Percentiles rank a stretch among this genome's conserved stretches.
Evolutionary conservation across 352 stramenopile species (phyloP).

Genomic region (Phytopythium mirpurense): DNA sequence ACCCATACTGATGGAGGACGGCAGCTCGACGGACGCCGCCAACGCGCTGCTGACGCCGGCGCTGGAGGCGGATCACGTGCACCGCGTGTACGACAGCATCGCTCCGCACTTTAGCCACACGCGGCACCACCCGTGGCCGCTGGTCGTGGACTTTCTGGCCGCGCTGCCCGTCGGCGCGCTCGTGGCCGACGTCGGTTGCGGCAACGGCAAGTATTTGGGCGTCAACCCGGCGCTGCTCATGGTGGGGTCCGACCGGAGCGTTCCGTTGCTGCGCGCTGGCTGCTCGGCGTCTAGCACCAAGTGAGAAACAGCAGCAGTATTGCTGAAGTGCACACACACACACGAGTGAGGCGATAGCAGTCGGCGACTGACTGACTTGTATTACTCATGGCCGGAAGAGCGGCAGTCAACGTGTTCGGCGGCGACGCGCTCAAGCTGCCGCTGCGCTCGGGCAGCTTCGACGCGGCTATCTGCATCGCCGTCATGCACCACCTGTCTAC

Average conservation of each 20-base stretch:
- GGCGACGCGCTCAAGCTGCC: constrained; percentile 67
- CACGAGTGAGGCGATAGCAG: too few species aligned
- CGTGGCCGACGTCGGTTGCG: constrained; percentile 74
- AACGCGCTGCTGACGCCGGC: constrained; percentile 35
- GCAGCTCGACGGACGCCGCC: too few species aligned
- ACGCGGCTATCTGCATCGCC: constrained; percentile 79
- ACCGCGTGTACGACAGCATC: constrained; percentile 84
- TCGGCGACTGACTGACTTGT: too few species aligned
- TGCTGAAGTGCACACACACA: too few species aligned
- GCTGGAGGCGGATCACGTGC: constrained; percentile 74
- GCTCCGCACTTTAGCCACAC: constrained; percentile 82
- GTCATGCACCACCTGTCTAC: constrained; percentile 85
- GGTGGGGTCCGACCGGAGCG: constrained; percentile 69
- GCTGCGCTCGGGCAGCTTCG: constrained; percentile 48
- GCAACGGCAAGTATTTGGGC: constrained; percentile 81
- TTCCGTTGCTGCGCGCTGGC: constrained; percentile 58
- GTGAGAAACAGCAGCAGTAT: not conserved
- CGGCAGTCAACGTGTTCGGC: constrained; percentile 51
- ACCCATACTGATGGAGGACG: too few species aligned
- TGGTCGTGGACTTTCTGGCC: constrained; percentile 59
- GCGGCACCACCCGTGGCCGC: constrained; percentile 75
- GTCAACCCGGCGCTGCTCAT: constrained; percentile 58
- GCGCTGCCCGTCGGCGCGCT: constrained; percentile 39
- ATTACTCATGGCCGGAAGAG: too few species aligned
- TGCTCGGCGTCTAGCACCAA: constrained; percentile 4